Percentiles rank a stretch among this genome's conserved stretches.
Evolutionary conservation across 2,329 filamentous ascomycete species (phyloP).

Genomic region (Colletotrichum sp.): DNA sequence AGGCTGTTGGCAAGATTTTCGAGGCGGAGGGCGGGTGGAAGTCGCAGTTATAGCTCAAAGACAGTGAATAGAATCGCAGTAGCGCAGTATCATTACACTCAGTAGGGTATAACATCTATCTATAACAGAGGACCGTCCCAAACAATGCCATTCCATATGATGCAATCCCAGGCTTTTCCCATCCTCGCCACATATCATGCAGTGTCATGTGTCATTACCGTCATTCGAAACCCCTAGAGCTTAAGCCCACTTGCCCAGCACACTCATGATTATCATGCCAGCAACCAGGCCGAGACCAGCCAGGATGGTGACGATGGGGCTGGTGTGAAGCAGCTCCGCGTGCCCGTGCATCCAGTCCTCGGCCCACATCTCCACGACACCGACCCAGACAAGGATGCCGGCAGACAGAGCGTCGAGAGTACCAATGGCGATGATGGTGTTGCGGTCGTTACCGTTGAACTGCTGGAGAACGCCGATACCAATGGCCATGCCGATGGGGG

Average conservation of each 20-base stretch:
- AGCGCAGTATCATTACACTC: slow-evolving; percentile 12
- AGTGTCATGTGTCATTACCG: background rate
- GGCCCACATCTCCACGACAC: slow-evolving; percentile 81
- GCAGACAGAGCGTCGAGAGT: slow-evolving; percentile 77
- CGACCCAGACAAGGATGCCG: slow-evolving; percentile 81
- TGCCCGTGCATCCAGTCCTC: slow-evolving; percentile 70
- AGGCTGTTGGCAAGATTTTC: slow-evolving; percentile 40
- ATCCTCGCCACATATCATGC: background rate
- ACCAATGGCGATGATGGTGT: slow-evolving; percentile 73
- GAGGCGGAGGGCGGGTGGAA: slow-evolving; percentile 37
- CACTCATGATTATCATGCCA: slow-evolving; percentile 72
- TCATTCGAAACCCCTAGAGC: background rate
- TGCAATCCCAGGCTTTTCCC: background rate
- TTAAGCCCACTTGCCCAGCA: slow-evolving; percentile 78
- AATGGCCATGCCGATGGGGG: slow-evolving; percentile 81
- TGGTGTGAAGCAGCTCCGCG: slow-evolving; percentile 57
- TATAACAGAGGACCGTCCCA: background rate
- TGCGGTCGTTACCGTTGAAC: slow-evolving; percentile 76
- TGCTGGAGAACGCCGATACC: slow-evolving; percentile 72
- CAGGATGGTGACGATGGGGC: slow-evolving; percentile 49
- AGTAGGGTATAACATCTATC: slow-evolving; percentile 12
- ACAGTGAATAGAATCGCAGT: too few species aligned
- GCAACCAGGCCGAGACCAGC: slow-evolving; percentile 60
- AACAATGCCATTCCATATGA: background rate
- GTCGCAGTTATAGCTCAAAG: too few species aligned